Base-by-base conservation (phyloP, 208 protist species). In the Spongospora subterranea region DNA sequence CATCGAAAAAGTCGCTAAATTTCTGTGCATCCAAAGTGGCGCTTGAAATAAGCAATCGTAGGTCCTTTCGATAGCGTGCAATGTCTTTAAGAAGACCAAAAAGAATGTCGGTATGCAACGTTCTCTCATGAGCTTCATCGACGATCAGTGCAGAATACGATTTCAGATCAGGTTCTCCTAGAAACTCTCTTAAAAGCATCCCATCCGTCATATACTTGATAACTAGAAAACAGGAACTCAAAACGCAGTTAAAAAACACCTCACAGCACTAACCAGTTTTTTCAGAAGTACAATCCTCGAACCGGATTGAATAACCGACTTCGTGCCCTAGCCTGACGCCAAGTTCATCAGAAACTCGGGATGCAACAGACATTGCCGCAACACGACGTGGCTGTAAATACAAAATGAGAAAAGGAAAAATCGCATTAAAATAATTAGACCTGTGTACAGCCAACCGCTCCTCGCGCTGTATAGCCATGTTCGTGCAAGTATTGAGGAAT, bases 31-130 rank as follows among this genome's bases (percentile, higher is more conserved):
- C 97, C 96, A 99, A 98, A 0, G 99, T 99, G 0, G 99, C 99
- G 0, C 97, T 99, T 0, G 98, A 99, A 0, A 99, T 97, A 66
- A 99, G 97, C 0, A 99, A 93, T 93, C 99, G 99, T 0, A 99
- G 92, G 90, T 99, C 98, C 0, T 95, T 91, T 0, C 96, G 91
- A 24, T 93, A 53, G 0, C 91, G 17, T 0, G 96, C 53, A 0
- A 96, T 90, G 50, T 93, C 45, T 89, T 95, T 95, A 35, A 95
- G 53, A 0, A 96, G 38, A n/a, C 94, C 95, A 82, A 96, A 93
- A 40, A 96, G 91, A 64, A 96, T 88, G 88, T 96, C 95, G 54
- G 98, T 99, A 88, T 98, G 93, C 24, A 98, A 91, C 24, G 95
- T 96, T 39, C 97, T 91, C 92, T 98, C 97, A 92, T 98, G 97